Conservation (phyloP, 1,139 yeast genomes). For the Taphrina communis region DNA sequence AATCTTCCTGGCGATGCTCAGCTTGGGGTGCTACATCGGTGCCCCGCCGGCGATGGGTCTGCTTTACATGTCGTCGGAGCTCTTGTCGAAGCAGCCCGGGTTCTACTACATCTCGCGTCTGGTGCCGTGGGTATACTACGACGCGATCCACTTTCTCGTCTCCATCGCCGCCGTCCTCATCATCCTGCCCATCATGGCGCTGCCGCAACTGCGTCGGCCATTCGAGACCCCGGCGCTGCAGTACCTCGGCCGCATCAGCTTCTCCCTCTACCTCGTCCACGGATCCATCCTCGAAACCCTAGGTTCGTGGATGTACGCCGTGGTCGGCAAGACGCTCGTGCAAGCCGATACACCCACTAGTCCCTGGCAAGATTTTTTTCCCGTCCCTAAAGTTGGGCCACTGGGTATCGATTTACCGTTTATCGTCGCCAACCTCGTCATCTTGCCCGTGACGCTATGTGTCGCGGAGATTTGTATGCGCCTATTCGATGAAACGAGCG, state of each 20-base stretch:
- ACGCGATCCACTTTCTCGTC: constrained; percentile 25
- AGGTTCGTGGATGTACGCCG: constrained; percentile 11
- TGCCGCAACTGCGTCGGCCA: constrained; percentile 11
- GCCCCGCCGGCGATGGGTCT: constrained; percentile 22
- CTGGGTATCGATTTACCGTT: constrained; percentile 29
- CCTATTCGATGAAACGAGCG: constrained; percentile 20
- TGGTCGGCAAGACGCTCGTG: constrained; percentile 22
- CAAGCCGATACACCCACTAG: constrained; percentile 5
- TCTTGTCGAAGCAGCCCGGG: constrained; percentile 25
- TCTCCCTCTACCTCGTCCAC: constrained; percentile 35
- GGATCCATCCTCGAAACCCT: constrained; percentile 31
- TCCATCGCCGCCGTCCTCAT: constrained; percentile 28
- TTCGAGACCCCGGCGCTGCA: constrained; percentile 22
- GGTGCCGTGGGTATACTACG: constrained; percentile 36
- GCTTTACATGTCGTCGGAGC: constrained; percentile 29
- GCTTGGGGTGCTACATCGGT: constrained; percentile 7
- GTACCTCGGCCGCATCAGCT: constrained; percentile 35
- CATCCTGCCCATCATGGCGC: constrained; percentile 25
- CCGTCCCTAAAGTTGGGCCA: constrained; percentile 28
- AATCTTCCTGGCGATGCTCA: constrained; percentile 15
- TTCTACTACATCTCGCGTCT: constrained; percentile 16
- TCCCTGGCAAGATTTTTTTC: constrained; percentile 10
- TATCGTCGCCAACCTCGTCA: constrained; percentile 29
- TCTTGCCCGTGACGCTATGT: constrained; percentile 34
- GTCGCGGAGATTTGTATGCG: constrained; percentile 27